These are phyloP conservation scores for Nitzschia inconspicua DNA, from an alignment of 108 stramenopile genomes.

Conservation along the genomic window DNA sequence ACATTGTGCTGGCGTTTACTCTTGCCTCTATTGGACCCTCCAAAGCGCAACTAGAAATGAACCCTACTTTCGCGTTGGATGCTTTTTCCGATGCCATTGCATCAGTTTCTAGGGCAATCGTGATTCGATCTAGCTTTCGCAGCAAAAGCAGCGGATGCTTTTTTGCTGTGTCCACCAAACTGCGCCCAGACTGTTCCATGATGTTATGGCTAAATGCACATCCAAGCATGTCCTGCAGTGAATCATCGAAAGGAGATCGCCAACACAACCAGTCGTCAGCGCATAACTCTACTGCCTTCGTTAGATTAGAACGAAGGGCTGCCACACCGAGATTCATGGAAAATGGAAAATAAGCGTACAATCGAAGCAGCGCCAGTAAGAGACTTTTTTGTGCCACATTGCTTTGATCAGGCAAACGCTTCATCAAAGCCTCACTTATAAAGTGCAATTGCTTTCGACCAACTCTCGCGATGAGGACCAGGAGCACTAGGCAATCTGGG, in stretches of 20 bases:
- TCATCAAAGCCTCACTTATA: constrained; percentile 26
- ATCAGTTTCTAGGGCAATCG: constrained; percentile 44
- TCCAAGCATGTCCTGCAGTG: constrained; percentile 38
- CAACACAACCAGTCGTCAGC: constrained; percentile 32
- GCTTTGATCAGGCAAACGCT: constrained; percentile 15
- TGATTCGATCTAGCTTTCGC: constrained; percentile 36
- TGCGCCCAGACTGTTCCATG: constrained; percentile 28
- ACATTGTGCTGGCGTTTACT: constrained; percentile 17
- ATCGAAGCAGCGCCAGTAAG: constrained; percentile 33
- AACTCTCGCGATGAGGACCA: constrained; percentile 32
- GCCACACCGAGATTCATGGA: constrained; percentile 39
- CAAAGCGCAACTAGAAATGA: constrained; percentile 23
- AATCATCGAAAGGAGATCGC: constrained; percentile 54
- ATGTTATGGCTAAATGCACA: constrained; percentile 18
- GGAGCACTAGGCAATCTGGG: constrained; percentile 45
- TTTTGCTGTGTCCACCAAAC: constrained; percentile 39
- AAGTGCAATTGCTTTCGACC: constrained; percentile 32
- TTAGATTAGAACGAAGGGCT: constrained; percentile 36
- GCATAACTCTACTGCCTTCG: constrained; percentile 35
- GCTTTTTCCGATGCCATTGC: constrained; percentile 12
- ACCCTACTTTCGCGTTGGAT: constrained; percentile 19
- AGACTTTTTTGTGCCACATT: constrained; percentile 1
- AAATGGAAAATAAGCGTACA: constrained; percentile 51
- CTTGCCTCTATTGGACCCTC: constrained; percentile 22
- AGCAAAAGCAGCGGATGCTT: constrained; percentile 64